These are phyloP conservation scores for Dendrostoma leiphaemia DNA, from an alignment of 2,329 filamentous ascomycete genomes.

Conservation along the genomic window DNA sequence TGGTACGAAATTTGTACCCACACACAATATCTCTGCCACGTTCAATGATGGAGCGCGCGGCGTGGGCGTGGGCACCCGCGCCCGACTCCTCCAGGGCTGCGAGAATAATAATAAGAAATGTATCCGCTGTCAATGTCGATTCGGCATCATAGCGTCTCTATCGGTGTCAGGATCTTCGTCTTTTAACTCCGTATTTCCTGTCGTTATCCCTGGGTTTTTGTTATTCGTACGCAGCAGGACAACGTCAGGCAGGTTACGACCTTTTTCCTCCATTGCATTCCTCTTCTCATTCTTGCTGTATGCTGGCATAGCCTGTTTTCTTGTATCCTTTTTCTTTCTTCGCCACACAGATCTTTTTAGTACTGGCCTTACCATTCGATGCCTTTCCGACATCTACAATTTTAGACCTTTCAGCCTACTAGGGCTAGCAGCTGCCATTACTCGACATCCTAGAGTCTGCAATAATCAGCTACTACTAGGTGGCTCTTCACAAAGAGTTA, in stretches of 20 bases:
- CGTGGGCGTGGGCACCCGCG: not conserved
- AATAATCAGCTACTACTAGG: not conserved
- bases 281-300: not conserved
- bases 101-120: no score
- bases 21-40: constrained; percentile 2
- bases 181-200: not conserved
- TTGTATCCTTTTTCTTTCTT: not conserved
- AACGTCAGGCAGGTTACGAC: no score
- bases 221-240: no score
- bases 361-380: not conserved
- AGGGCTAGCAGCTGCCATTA: not conserved
- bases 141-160: no score
- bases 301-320: constrained; percentile 5
- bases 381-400: no score
- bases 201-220: not conserved
- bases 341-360: not conserved
- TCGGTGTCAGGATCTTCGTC: no score
- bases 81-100: no score
- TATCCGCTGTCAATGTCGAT: no score
- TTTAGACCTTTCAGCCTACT: no score
- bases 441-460: not conserved
- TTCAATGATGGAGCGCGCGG: not conserved
- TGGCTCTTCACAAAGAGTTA: not conserved
- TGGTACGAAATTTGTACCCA: not conserved
- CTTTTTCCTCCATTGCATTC: not conserved